These are phyloP conservation scores for Mentha longifolia DNA, from an alignment of 257 asterid species.

Conservation along the genomic window DNA sequence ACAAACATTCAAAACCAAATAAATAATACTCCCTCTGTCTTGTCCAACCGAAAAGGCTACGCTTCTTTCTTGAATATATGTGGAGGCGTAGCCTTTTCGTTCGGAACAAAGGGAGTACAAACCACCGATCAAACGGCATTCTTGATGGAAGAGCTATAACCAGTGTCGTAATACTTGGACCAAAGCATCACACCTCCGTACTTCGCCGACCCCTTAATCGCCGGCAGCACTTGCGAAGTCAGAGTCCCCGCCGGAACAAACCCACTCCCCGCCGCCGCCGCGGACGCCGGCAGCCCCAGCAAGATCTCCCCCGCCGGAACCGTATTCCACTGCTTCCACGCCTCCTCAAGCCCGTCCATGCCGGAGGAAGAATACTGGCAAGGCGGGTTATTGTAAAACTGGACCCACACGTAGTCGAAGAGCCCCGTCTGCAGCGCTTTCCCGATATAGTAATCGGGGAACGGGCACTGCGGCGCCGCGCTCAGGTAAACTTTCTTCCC, in stretches of 20 bases:
- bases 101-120: too few relatives aligned
- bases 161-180: constrained; percentile 24
- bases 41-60: too few relatives aligned
- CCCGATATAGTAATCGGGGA: constrained; percentile 46
- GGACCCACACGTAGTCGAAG: constrained; percentile 44
- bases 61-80: too few relatives aligned
- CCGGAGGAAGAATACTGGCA: constrained; percentile 30
- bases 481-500: constrained; percentile 54
- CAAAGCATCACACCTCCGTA: constrained; percentile 34
- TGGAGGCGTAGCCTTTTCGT: too few relatives aligned
- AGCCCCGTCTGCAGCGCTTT: constrained; percentile 46
- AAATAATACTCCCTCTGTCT: too few relatives aligned
- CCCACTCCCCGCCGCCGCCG: constrained; percentile 6
- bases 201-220: constrained; percentile 8
- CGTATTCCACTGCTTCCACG: constrained; percentile 27
- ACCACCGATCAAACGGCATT: constrained; percentile 12
- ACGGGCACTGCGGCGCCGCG: constrained; percentile 61
- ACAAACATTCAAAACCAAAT: background rate
- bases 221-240: constrained; percentile 19
- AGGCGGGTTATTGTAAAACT: constrained; percentile 30
- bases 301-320: constrained; percentile 11
- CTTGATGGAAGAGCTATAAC: constrained; percentile 22
- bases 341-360: background rate
- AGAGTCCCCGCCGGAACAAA: constrained; percentile 15
- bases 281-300: constrained; percentile 17